Evolutionary conservation across 805 yeast genomes (phyloP), one percentile per base, ranked within the genome.

Genomic region (Kodamaea hsintzibuensis): DNA sequence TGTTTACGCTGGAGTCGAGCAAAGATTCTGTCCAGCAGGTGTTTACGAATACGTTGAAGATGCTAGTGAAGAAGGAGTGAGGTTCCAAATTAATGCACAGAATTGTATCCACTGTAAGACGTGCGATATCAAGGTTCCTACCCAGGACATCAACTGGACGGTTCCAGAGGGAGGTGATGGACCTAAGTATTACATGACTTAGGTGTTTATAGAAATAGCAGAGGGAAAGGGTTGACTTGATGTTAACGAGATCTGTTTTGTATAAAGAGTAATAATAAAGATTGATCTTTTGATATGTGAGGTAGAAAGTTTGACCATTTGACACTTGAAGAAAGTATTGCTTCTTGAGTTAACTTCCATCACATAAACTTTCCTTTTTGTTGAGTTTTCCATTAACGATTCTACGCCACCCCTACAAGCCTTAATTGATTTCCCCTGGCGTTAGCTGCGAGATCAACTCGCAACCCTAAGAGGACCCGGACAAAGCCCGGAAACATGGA

Each of bases 131-230:
- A 95, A 95, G 72, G 96, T 88, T 8, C 99, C 99, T 7, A 80
- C 90, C 0, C 97, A 93, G 72, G 97, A 92, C 66, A 95, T 95
- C 57, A 80, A 83, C 66, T 95, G 99, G 99, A 82, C 85, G 10
- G 97, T 91, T n/a, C 99, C 99, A 7, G 98, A 95, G 76, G 98
- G 99, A 57, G 98, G 98, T 30, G 99, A 89, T 69, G 99, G 99
- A 12, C 99, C 99, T 54, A 95, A 95, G 71, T 95, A 95, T 69
- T 86, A 86, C 96, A 6, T 86, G 61, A 51, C 35, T 30, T 30
- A 30, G 35, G 35, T 30, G 54, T 42, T 40, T 16, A 39, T 39
- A 40, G 44, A 40, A 22, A 33, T 6, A 18, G 13, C 16, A 35
- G 50, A 37, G 43, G 30, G 42, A 45, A 22, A 22, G 25, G 25